Evolutionary conservation across 2,329 filamentous ascomycete genomes (phyloP).

Genomic region (Pseudocercospora macadamiae): DNA sequence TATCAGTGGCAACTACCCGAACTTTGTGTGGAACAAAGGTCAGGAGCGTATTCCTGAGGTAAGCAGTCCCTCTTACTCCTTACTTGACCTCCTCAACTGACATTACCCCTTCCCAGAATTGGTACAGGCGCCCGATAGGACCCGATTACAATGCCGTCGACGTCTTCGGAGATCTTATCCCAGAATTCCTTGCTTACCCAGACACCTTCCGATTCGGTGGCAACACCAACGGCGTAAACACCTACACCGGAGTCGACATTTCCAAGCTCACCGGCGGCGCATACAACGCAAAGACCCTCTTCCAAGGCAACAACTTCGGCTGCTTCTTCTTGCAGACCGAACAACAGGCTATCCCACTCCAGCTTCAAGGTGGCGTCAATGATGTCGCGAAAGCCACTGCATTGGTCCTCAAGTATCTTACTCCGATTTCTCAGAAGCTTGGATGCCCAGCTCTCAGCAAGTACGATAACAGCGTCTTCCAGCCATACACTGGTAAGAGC

Average conservation of each 20-base stretch:
- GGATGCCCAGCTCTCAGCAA: conserved; percentile 14
- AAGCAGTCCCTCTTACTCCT: too few relatives aligned
- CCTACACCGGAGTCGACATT: conserved; percentile 40
- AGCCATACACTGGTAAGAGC: neutral
- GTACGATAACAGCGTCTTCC: neutral
- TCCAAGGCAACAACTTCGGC: conserved; percentile 17
- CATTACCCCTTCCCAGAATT: conserved; percentile 9
- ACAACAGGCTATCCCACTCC: conserved; percentile 32
- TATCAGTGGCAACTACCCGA: conserved; percentile 18
- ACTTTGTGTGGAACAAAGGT: conserved; percentile 23
- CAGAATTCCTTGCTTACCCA: conserved; percentile 20
- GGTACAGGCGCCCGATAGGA: conserved; percentile 26
- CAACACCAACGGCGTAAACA: conserved; percentile 37
- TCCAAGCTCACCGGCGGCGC: conserved; percentile 46
- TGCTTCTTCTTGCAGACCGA: conserved; percentile 17
- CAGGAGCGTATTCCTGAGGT: conserved; percentile 29
- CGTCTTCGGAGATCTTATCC: conserved; percentile 20
- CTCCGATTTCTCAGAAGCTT: conserved; percentile 6
- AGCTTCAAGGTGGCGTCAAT: conserved; percentile 3
- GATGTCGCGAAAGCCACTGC: conserved; percentile 13
- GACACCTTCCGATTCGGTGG: conserved; percentile 35
- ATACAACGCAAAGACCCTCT: conserved; percentile 39
- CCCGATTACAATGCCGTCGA: conserved; percentile 24
- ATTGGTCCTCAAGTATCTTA: conserved; percentile 21
- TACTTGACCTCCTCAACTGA: too few relatives aligned